Percentiles rank a stretch among this genome's conserved stretches.
These are phyloP conservation scores for Eleusine coracana DNA, from an alignment of 176 grass and related monocot species.

Conservation along the genomic window DNA sequence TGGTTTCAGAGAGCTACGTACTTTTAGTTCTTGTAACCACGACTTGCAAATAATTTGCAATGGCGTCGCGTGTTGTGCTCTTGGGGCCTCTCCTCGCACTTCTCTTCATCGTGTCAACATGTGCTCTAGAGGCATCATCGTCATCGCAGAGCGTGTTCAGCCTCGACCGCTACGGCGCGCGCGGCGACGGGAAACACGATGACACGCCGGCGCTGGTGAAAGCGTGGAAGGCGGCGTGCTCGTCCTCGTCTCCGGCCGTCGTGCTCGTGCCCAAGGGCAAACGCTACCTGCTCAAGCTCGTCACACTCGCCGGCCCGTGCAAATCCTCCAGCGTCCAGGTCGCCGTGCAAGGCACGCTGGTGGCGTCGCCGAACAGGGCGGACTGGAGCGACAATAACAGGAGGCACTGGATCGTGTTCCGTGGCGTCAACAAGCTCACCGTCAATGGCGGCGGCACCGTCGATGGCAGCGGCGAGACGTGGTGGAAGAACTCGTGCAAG, in stretches of 20 bases:
- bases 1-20: background rate
- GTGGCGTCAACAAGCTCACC: slow-evolving; percentile 28
- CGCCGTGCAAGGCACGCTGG: slow-evolving; percentile 56
- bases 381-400: slow-evolving; percentile 47
- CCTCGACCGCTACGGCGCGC: slow-evolving; percentile 56
- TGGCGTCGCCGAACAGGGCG: slow-evolving; percentile 48
- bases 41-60: background rate
- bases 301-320: slow-evolving; percentile 69
- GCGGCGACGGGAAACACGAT: slow-evolving; percentile 54
- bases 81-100: background rate
- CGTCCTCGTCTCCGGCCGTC: slow-evolving; percentile 50
- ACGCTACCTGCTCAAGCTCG: slow-evolving; percentile 53
- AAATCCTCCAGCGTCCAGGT: slow-evolving; percentile 55
- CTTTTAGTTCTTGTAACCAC: background rate
- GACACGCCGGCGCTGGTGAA: slow-evolving; percentile 57
- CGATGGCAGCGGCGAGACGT: slow-evolving; percentile 67
- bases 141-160: slow-evolving; percentile 48
- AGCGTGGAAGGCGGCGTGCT: slow-evolving; percentile 62
- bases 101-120: background rate
- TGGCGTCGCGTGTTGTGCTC: background rate
- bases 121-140: background rate
- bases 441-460: slow-evolving; percentile 70
- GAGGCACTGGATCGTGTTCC: slow-evolving; percentile 65
- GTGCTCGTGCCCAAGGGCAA: slow-evolving; percentile 56
- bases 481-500: slow-evolving; percentile 90